These are phyloP conservation scores for Sordariomycetes sp. DNA, from an alignment of 2,329 filamentous ascomycete species.

Conservation along the genomic window DNA sequence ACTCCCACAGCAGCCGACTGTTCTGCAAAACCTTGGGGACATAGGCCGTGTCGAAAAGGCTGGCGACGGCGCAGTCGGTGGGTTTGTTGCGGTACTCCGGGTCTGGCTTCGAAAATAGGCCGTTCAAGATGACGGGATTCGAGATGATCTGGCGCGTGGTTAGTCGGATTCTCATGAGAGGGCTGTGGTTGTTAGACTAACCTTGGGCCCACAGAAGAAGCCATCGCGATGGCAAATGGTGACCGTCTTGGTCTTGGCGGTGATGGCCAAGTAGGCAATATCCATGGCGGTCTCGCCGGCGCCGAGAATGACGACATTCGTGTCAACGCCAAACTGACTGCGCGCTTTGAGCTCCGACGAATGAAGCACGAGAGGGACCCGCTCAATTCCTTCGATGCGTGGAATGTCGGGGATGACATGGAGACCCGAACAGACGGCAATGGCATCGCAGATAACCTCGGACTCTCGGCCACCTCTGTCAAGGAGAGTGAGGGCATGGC, in stretches of 20 bases:
- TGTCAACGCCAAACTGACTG: constrained; percentile 23
- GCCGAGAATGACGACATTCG: constrained; percentile 27
- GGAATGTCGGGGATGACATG: constrained; percentile 26
- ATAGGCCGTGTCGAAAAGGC: constrained; percentile 37
- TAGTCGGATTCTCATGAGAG: neutral
- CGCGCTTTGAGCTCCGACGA: constrained; percentile 27
- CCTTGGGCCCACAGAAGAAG: constrained; percentile 31
- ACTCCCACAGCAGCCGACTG: constrained; percentile 26
- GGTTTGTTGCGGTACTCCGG: constrained; percentile 23
- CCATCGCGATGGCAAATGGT: constrained; percentile 30
- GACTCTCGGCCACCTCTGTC: constrained; percentile 5
- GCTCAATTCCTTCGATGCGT: constrained; percentile 21
- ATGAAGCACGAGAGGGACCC: constrained; percentile 22
- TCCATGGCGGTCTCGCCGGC: constrained; percentile 32
- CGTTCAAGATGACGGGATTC: neutral
- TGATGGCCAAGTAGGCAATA: constrained; percentile 28
- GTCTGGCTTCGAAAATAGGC: neutral
- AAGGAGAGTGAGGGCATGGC: neutral
- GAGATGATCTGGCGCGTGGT: neutral
- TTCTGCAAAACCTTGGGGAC: constrained; percentile 29
- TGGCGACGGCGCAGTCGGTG: constrained; percentile 30
- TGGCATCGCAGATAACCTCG: constrained; percentile 25
- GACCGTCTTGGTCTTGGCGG: constrained; percentile 24
- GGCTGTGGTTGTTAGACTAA: constrained; percentile 7
- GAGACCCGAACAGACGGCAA: constrained; percentile 30